These are phyloP conservation scores for Fusarium pseudograminearum DNA, from an alignment of 2,329 filamentous ascomycete species.

Conservation along the genomic window DNA sequence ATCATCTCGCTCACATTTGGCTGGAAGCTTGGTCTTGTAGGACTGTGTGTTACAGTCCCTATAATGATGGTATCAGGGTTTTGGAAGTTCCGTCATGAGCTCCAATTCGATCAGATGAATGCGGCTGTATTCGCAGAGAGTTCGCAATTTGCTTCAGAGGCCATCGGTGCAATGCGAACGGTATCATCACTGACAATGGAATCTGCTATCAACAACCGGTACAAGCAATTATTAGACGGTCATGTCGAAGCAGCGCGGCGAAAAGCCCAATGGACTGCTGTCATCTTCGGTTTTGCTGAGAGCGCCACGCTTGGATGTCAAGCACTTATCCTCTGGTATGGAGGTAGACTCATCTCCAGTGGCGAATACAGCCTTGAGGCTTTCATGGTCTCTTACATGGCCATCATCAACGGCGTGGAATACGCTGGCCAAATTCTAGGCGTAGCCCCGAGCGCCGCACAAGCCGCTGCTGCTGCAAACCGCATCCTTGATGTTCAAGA, in stretches of 20 bases:
- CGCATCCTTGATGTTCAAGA: conserved; percentile 60
- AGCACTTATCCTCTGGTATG: conserved; percentile 75
- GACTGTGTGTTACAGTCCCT: conserved; percentile 52
- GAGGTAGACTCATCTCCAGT: conserved; percentile 66
- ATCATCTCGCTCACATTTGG: conserved; percentile 48
- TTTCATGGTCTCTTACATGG: conserved; percentile 72
- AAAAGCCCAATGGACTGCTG: conserved; percentile 70
- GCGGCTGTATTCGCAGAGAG: conserved; percentile 76
- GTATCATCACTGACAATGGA: conserved; percentile 78
- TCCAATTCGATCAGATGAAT: conserved; percentile 72
- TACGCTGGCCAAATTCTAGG: conserved; percentile 60
- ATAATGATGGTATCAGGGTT: conserved; percentile 51
- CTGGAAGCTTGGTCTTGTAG: conserved; percentile 54
- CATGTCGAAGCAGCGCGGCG: conserved; percentile 71
- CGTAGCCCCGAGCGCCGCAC: conserved; percentile 73
- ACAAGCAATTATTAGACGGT: conserved; percentile 65
- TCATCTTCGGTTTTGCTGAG: conserved; percentile 77
- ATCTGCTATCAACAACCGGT: conserved; percentile 70
- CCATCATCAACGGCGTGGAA: conserved; percentile 73
- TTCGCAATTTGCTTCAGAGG: conserved; percentile 79
- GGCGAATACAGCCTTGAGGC: conserved; percentile 60
- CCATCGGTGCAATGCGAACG: conserved; percentile 79
- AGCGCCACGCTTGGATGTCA: conserved; percentile 72
- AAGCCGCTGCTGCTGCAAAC: conserved; percentile 69
- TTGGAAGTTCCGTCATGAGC: conserved; percentile 59